Evolutionary conservation across 345 rosid species (phyloP), one percentile per base, ranked within the genome.

Genomic region (Eucalyptus erythrocorys): DNA sequence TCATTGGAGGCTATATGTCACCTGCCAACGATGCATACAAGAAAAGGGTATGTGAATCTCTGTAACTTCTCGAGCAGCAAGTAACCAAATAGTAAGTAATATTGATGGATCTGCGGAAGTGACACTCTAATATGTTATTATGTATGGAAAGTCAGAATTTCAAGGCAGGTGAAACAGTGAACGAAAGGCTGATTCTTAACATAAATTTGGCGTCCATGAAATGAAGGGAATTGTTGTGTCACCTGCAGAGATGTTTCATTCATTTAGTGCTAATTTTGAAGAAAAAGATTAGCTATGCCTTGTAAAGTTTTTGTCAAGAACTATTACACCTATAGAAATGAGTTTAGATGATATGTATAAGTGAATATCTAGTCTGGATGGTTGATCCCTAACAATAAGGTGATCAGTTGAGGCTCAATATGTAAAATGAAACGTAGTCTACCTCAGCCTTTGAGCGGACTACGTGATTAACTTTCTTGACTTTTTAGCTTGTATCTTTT

Each of bases 1-100:
- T 97, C 90, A 93, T 97, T 91, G 99, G 97, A 85, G 99, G 95
- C 88, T 98, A 97, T 71, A 93, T 98, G 97, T 98, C 99, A 40
- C 98, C 99, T 80, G 99, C 94, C n/a, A 94, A 92, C 91, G 96
- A 98, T 92, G 96, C 96, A 26, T 98, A 96, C 94, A 92, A 94
- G 89, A 98, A 98, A 90, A 88, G 87, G 96, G 99, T 97, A 89
- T 90, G 87, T 87, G 84, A 37, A 76, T 76, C 47, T 76, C 15
- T 0, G 84, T 76, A 22, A 76, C 27, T 40, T 76, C 9, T 76
- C 47, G 4, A 42, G 27, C 40, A 76, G 84, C 27, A 76, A 21
- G 40, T 30, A 30, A 50, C 40, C 87, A 88, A 85, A 21, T 22
- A 57, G 17, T n/a, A 10, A 19, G 48, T 34, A 53, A 27, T 22